Conservation (phyloP, 2,329 filamentous ascomycete genomes). For the Fusarium mexicanum region DNA sequence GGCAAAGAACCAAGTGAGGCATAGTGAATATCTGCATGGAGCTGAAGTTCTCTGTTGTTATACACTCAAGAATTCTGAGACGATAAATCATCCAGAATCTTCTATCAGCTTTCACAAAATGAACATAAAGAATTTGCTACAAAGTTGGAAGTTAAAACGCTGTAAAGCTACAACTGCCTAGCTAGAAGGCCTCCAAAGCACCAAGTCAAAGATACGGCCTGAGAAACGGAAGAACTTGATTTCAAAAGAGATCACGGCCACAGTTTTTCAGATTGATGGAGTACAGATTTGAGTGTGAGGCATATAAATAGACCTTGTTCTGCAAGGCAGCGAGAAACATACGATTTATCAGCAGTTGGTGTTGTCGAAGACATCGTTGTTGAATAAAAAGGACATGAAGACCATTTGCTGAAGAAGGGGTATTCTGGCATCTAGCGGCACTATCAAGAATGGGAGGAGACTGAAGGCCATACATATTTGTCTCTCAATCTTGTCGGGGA, state of each 20-base stretch:
- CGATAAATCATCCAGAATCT: not conserved
- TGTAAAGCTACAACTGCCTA: not conserved
- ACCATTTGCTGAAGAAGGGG: not conserved
- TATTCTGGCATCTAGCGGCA: accelerated
- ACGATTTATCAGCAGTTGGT: not conserved
- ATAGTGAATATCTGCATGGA: too few relatives aligned
- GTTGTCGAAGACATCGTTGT: not conserved
- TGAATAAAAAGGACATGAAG: not conserved
- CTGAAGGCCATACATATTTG: too few relatives aligned
- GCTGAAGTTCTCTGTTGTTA: accelerated
- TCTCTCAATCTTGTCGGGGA: not conserved
- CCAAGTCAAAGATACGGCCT: too few relatives aligned
- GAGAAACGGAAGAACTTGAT: not conserved
- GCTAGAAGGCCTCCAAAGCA: too few relatives aligned
- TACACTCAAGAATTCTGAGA: not conserved
- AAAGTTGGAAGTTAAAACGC: not conserved
- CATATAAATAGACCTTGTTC: not conserved
- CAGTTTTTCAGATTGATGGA: not conserved
- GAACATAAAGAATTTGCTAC: not conserved
- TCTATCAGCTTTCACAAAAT: too few relatives aligned
- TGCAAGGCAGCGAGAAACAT: not conserved
- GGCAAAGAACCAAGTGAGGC: accelerated
- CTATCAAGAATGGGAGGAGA: not conserved
- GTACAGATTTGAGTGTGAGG: not conserved
- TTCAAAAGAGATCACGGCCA: not conserved